Evolutionary conservation across 2,329 filamentous ascomycete species (phyloP), one percentile per base, ranked within the genome.

Genomic region (Thielaviopsis euricoi): DNA sequence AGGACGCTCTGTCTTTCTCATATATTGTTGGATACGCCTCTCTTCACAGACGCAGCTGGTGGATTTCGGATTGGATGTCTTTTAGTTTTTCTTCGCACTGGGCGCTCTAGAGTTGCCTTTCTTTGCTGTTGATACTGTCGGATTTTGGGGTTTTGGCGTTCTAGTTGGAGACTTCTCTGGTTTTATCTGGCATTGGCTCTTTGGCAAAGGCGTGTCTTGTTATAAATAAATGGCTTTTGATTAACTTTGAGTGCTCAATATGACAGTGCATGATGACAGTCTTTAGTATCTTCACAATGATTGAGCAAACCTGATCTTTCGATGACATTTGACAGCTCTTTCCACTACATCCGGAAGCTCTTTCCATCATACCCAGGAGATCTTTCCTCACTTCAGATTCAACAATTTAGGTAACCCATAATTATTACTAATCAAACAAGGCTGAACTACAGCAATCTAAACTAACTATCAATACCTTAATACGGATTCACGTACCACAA

Each of bases 401-500:
- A n/a, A n/a, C n/a, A n/a, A n/a, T n/a, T n/a, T n/a, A n/a, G n/a
- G n/a, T n/a, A n/a, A n/a, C n/a, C n/a, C 29, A 33, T 33, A 33
- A 33, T 10, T 2, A 56, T 43, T 43, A 43, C 37, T 43, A 43
- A 43, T 15, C 37, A 15, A 43, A 43, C 13, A 43, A 43, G 17
- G 17, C 17, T n/a, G n/a, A n/a, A n/a, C n/a, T n/a, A 43, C 13
- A n/a, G 13, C 15, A n/a, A 40, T 2, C 15, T n/a, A n/a, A n/a
- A n/a, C n/a, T n/a, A n/a, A n/a, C 23, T 49, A 53, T 10, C 26
- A 40, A 17, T 33, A 12, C 23, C 40, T 55, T 50, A 15, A 57
- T 26, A 62, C 37, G 51, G 23, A 17, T 9, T 73, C 73, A 61
- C 73, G 61, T 68, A 66, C 70, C 70, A 72, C 6, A 71, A 64